Evolutionary conservation across 306 rosid species (phyloP).

Genomic region (Glycine soja): DNA sequence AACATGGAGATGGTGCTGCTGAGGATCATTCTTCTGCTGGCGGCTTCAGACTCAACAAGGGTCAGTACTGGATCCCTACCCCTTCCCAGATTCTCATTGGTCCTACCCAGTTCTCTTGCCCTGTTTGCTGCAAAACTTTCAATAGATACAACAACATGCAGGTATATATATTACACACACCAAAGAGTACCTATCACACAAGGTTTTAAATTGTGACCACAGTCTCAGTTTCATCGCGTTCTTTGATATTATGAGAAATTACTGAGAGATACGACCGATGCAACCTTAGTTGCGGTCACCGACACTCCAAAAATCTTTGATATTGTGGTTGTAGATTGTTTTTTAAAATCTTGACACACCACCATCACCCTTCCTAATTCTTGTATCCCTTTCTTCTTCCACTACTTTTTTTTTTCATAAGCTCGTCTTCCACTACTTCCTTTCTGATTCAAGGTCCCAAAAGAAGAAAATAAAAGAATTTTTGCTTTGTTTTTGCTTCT

Average conservation of each 20-base stretch:
- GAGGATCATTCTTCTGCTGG: constrained; percentile 42
- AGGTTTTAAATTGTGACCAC: not conserved
- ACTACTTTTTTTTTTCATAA: not conserved
- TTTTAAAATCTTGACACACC: not conserved
- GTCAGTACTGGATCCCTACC: constrained; percentile 98
- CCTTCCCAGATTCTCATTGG: constrained; percentile 99
- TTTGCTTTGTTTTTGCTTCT: constrained; percentile 44
- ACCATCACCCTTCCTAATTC: not conserved
- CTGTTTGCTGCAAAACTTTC: constrained; percentile 97
- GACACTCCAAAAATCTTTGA: not conserved
- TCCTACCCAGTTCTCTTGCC: constrained; percentile 97
- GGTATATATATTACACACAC: constrained; percentile 48
- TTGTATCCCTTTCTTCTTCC: not conserved
- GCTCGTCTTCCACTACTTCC: not conserved
- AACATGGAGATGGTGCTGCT: constrained; percentile 31
- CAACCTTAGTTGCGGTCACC: not conserved
- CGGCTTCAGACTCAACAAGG: constrained; percentile 77
- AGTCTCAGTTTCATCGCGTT: not conserved
- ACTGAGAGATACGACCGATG: too few relatives aligned
- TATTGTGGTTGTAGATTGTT: not conserved
- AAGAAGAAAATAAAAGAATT: constrained; percentile 4
- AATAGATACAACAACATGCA: constrained; percentile 99
- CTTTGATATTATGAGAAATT: not conserved
- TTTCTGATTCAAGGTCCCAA: constrained; percentile 29
- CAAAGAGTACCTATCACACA: not conserved